Base-by-base conservation (phyloP, 164 flowering plant genomes). In the Dillenia turbinata region DNA sequence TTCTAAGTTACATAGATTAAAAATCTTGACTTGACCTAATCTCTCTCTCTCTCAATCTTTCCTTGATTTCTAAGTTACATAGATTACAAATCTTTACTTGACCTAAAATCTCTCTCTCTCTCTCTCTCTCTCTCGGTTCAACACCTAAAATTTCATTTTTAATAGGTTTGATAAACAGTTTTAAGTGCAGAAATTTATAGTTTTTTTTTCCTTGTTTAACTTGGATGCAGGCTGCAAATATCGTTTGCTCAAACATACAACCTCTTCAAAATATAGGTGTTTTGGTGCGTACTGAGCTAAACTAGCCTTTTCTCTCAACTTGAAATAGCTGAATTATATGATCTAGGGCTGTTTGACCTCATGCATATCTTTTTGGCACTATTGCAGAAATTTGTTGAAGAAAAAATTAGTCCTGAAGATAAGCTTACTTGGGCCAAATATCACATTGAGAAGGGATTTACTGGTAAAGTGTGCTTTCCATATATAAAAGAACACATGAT, bases 161-260 rank as follows among this genome's bases (percentile, higher is more conserved):
- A 33, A 33, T 33, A 33, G 40, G 7, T 33, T 33, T 33, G 40
- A 33, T 33, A 0, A 33, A 33, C 14, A 15, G 13, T n/a, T 24
- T 55, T 46, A 24, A 17, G 16, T 1, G 13, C 16, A 8, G 11
- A 44, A 11, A 46, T 7, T 22, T 9, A 44, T 12, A 60, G 9
- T 47, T 26, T 52, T 55, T 26, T 10, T 16, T 60, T 17, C 33
- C 45, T 17, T 13, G 22, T 47, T 13, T 45, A 59, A 12, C 48
- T 56, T 56, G 19, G 16, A 8, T 75, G 47, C 56, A 92, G 98
- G 93, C 80, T 64, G 96, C 93, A 68, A 88, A 74, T 75, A 79
- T 90, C 65, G 92, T 93, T 62, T 68, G 73, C 66, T 84, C 96
- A 33, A 80, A 79, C 77, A 88, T 93, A 73, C 98, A 93, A 61